These are phyloP conservation scores for Rhizoclosmatium globosum DNA, from an alignment of 192 early-diverging fungal species.

Conservation along the genomic window DNA sequence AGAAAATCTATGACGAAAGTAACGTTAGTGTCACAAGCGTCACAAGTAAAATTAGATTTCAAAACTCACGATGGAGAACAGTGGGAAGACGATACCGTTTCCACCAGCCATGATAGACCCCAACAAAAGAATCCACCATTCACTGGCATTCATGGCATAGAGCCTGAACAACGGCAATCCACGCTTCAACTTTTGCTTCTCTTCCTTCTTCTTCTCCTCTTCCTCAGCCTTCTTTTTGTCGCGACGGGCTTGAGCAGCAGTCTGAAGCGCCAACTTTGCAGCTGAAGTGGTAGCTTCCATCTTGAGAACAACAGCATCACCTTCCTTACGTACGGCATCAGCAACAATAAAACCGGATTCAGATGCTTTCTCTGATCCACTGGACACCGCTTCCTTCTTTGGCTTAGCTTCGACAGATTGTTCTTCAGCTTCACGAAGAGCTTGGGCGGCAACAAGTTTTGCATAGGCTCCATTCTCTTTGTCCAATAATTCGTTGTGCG, in stretches of 20 bases:
- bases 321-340: slow-evolving; percentile 43
- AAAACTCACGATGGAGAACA: slow-evolving; percentile 46
- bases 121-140: slow-evolving; percentile 55
- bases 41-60: background rate
- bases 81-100: slow-evolving; percentile 61
- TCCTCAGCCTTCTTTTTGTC: slow-evolving; percentile 30
- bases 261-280: background rate
- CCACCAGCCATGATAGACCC: slow-evolving; percentile 64
- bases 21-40: background rate
- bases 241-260: background rate
- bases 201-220: slow-evolving; percentile 41
- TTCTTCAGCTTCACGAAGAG: slow-evolving; percentile 50
- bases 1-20: slow-evolving; percentile 57
- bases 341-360: slow-evolving; percentile 39
- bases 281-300: background rate
- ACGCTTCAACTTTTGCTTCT: slow-evolving; percentile 29
- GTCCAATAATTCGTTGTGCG: slow-evolving; percentile 79
- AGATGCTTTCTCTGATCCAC: background rate
- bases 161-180: slow-evolving; percentile 37
- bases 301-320: slow-evolving; percentile 25
- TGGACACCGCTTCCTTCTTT: background rate
- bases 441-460: slow-evolving; percentile 76
- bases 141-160: slow-evolving; percentile 53
- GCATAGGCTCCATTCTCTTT: slow-evolving; percentile 63
- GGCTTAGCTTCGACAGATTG: background rate